Percentiles rank a stretch among this genome's conserved stretches.
phyloP scores from a whole-genome alignment of 2,329 filamentous ascomycete genomes.

The Venturia aucupariae region DNA sequence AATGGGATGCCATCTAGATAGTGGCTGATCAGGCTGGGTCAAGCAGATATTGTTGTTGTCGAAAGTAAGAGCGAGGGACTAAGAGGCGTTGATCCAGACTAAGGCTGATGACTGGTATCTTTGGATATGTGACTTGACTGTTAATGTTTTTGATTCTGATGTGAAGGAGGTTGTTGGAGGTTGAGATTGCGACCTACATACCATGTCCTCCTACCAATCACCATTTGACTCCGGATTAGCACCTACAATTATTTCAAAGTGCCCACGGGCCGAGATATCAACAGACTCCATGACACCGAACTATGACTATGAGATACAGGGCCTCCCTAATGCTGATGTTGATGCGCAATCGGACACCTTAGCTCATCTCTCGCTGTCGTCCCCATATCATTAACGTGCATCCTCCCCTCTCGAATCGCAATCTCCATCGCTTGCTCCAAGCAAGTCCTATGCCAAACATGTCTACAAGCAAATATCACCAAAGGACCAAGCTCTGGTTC shows the following conservation, averaged over 20 bases:
- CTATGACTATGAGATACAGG: neutral
- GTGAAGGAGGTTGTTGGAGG: neutral
- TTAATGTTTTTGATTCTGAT: neutral
- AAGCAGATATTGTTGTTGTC: neutral
- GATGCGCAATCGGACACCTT: constrained; percentile 5
- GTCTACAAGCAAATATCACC: constrained; percentile 32
- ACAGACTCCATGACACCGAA: constrained; percentile 4
- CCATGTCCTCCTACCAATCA: neutral
- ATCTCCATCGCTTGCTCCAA: constrained; percentile 20
- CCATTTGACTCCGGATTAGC: neutral
- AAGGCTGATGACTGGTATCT: neutral
- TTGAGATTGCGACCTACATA: no score
- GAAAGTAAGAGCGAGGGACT: neutral
- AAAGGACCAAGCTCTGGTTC: constrained; percentile 17
- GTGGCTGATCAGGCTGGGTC: neutral
- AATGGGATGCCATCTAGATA: no score
- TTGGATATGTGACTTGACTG: neutral
- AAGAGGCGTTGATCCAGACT: neutral
- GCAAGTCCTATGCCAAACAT: constrained; percentile 31
- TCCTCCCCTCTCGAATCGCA: neutral
- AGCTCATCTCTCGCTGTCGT: neutral
- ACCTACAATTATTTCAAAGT: neutral
- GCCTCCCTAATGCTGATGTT: neutral
- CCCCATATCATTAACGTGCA: neutral
- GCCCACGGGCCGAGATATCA: neutral